These are phyloP conservation scores for Lithospermum erythrorhizon DNA, from an alignment of 257 asterid genomes.

Conservation along the genomic window DNA sequence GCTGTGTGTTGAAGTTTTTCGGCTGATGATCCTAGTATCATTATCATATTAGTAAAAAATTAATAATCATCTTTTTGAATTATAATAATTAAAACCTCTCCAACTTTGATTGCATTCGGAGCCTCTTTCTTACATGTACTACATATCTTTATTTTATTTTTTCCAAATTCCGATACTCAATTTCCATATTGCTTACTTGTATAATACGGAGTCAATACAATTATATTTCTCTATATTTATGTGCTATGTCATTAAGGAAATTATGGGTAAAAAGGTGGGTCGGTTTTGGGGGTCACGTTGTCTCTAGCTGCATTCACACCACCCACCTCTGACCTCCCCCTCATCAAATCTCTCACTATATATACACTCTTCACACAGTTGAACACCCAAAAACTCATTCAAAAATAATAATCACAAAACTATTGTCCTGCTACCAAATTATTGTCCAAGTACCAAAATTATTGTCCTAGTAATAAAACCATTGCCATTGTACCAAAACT, in stretches of 20 bases:
- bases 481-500: no score
- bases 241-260: constrained; percentile 3
- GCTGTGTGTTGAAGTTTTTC: neutral
- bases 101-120: constrained; percentile 1
- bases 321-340: neutral
- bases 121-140: neutral
- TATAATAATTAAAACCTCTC: neutral
- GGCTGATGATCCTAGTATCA: no score
- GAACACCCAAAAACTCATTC: neutral
- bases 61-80: no score
- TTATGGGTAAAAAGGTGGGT: constrained; percentile 13
- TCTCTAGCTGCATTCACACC: constrained; percentile 6
- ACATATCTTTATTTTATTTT: neutral
- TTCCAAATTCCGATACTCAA: neutral
- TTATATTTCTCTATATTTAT: neutral
- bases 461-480: no score
- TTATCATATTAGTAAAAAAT: no score
- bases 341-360: neutral
- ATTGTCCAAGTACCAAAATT: neutral
- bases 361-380: neutral
- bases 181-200: neutral
- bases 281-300: constrained; percentile 6
- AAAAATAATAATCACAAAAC: no score
- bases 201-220: no score
- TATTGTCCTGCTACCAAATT: neutral